These are phyloP conservation scores for Russula sp. DNA, from an alignment of 768 basidiomycete genomes.

Conservation along the genomic window DNA sequence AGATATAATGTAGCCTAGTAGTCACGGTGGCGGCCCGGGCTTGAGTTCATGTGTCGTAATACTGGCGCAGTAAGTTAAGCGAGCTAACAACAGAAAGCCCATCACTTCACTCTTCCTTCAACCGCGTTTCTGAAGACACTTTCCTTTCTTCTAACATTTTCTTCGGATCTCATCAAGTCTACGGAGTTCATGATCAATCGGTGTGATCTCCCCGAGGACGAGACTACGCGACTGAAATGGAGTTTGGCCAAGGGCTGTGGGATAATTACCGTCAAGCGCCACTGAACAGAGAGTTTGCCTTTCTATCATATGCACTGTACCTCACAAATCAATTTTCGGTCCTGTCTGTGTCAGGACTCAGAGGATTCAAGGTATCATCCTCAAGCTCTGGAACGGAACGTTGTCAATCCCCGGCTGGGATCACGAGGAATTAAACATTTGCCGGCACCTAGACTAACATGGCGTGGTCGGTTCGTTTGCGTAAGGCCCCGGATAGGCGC, in stretches of 20 bases:
- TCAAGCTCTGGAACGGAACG: background rate
- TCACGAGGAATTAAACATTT: too few species aligned
- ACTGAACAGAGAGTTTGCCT: conserved; percentile 72
- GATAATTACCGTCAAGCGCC: conserved; percentile 87
- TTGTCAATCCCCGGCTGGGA: too few species aligned
- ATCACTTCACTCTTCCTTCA: too few species aligned
- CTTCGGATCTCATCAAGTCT: conserved; percentile 66
- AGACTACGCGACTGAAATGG: conserved; percentile 92
- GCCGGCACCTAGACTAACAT: too few species aligned
- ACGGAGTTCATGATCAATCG: conserved; percentile 95
- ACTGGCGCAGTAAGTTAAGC: too few species aligned
- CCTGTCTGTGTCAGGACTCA: background rate
- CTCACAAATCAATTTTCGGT: background rate
- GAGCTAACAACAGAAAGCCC: too few species aligned
- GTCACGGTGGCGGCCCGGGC: too few species aligned
- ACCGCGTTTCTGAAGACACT: too few species aligned
- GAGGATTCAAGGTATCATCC: background rate
- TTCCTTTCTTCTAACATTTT: too few species aligned
- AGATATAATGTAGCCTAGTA: too few species aligned
- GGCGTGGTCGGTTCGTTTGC: too few species aligned
- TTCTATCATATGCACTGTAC: background rate
- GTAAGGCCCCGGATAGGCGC: background rate
- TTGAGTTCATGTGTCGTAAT: too few species aligned
- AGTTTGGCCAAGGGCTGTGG: conserved; percentile 93
- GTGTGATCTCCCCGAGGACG: conserved; percentile 78